These are phyloP conservation scores for Solanum bulbocastanum DNA, from an alignment of 257 asterid species.

Conservation along the genomic window DNA sequence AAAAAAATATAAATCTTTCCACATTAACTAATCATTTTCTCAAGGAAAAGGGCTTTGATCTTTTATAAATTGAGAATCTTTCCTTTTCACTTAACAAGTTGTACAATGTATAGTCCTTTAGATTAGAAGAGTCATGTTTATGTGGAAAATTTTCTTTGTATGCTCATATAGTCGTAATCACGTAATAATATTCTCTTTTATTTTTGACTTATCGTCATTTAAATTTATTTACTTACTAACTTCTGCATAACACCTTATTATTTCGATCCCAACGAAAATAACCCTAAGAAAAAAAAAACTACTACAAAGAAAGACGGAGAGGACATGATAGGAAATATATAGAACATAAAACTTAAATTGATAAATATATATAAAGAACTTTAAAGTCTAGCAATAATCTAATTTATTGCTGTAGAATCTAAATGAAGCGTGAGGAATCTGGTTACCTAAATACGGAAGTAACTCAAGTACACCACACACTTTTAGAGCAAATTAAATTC, in stretches of 20 bases:
- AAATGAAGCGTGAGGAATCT: neutral
- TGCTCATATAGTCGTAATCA: neutral
- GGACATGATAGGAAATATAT: neutral
- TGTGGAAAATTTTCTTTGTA: neutral
- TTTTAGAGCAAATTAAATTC: neutral
- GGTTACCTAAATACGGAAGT: neutral
- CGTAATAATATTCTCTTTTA: neutral
- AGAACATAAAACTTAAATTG: neutral
- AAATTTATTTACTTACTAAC: neutral
- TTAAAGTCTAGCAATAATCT: neutral
- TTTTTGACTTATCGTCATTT: neutral
- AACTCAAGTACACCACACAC: neutral
- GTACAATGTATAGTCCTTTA: neutral
- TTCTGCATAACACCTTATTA: neutral
- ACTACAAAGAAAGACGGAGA: neutral
- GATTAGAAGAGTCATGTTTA: neutral
- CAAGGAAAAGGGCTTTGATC: neutral
- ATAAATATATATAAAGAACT: neutral
- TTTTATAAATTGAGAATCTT: neutral
- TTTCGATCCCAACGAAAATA: neutral
- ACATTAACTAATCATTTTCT: neutral
- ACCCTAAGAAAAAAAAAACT: neutral
- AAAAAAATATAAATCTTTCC: neutral
- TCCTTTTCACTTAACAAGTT: neutral
- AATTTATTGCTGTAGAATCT: neutral